Percentiles rank a stretch among this genome's conserved stretches.
These are phyloP conservation scores for Pascua sp. DNA, from an alignment of 1,284 basidiomycete genomes.

Conservation along the genomic window DNA sequence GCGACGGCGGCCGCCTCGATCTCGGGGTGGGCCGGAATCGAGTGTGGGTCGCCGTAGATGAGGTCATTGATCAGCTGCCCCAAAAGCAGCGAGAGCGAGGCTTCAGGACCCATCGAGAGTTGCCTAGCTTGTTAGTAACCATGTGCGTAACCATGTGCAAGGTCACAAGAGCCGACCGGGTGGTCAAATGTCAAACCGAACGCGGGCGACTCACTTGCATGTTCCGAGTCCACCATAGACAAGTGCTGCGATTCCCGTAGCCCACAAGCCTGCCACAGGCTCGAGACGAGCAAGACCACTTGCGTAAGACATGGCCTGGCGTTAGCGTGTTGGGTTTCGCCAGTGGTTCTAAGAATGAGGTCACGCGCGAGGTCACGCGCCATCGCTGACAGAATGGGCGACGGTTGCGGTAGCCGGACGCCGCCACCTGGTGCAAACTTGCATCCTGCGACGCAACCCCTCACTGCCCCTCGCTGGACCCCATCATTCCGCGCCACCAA, in stretches of 20 bases:
- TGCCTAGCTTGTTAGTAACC: slow-evolving; percentile 33
- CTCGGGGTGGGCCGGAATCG: slow-evolving; percentile 54
- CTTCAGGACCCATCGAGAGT: slow-evolving; percentile 74
- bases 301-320: slow-evolving; percentile 74
- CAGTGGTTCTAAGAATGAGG: no score
- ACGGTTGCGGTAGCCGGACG: no score
- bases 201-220: slow-evolving; percentile 50
- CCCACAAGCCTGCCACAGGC: slow-evolving; percentile 79
- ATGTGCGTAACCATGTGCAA: slow-evolving; percentile 6
- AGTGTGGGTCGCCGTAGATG: slow-evolving; percentile 61
- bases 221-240: slow-evolving; percentile 82
- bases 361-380: no score
- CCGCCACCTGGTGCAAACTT: no score
- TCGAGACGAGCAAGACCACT: slow-evolving; percentile 75
- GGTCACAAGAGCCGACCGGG: neutral
- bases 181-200: neutral
- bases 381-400: no score
- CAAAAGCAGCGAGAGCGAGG: slow-evolving; percentile 79
- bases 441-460: no score
- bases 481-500: no score
- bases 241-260: slow-evolving; percentile 73
- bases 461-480: no score
- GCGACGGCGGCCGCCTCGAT: slow-evolving; percentile 60
- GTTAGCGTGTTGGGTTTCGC: neutral
- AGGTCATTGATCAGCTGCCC: slow-evolving; percentile 77